A percentile compares a stretch with the other conserved stretches of the same genome.
phyloP scores from a whole-genome alignment of 2,329 filamentous ascomycete species.

The Alternaria arborescens region DNA sequence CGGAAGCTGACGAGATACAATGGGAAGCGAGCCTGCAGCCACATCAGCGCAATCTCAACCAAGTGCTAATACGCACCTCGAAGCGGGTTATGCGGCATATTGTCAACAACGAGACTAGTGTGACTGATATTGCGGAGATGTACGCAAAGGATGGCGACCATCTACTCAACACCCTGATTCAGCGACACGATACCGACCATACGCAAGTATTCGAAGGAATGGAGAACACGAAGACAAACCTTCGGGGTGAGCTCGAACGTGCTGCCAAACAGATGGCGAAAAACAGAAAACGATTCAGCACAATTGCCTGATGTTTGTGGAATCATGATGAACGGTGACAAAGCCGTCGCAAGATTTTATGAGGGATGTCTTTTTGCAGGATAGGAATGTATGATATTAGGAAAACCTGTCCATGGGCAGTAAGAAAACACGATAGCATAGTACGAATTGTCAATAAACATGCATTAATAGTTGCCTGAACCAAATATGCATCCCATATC shows the following conservation, averaged over 20 bases:
- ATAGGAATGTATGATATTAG: background rate
- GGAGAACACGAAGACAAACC: slow-evolving; percentile 31
- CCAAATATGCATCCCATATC: background rate
- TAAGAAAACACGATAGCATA: background rate
- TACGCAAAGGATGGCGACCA: slow-evolving; percentile 55
- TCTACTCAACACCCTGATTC: slow-evolving; percentile 55
- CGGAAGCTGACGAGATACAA: slow-evolving; percentile 42
- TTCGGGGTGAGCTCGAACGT: slow-evolving; percentile 29
- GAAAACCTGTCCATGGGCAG: background rate
- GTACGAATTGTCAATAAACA: background rate
- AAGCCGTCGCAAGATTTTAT: background rate
- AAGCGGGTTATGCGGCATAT: slow-evolving; percentile 57
- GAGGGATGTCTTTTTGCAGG: background rate
- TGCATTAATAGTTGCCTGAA: background rate
- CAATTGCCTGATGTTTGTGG: background rate
- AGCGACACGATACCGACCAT: slow-evolving; percentile 52
- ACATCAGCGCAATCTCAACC: slow-evolving; percentile 52
- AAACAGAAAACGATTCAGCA: slow-evolving; percentile 15
- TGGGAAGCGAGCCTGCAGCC: slow-evolving; percentile 52
- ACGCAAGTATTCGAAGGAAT: slow-evolving; percentile 33
- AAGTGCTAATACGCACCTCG: slow-evolving; percentile 51
- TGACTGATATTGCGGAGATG: slow-evolving; percentile 54
- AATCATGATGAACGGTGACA: background rate
- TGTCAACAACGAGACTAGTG: slow-evolving; percentile 56
- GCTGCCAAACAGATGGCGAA: slow-evolving; percentile 17